phyloP scores from a whole-genome alignment of 1,284 basidiomycete species.

The Boletellus sp. region DNA sequence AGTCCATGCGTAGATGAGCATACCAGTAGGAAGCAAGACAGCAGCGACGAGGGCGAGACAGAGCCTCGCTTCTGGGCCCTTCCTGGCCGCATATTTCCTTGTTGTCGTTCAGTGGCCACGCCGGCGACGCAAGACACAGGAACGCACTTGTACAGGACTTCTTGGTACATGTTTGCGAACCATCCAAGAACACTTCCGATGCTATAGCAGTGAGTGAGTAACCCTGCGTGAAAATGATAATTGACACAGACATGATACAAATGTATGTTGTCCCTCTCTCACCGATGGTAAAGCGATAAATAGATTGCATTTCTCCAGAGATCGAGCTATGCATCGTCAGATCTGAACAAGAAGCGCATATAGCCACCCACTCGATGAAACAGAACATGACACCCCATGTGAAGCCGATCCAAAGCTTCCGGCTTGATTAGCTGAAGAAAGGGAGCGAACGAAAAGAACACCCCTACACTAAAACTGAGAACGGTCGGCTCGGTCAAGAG shows the following conservation, averaged over 20 bases:
- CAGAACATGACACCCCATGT: conserved; percentile 64
- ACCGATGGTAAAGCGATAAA: conserved; percentile 52
- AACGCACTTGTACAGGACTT: conserved; percentile 43
- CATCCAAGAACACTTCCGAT: conserved; percentile 29
- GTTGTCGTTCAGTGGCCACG: conserved; percentile 5
- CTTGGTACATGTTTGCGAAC: conserved; percentile 39
- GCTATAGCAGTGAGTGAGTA: conserved; percentile 15
- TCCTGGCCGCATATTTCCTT: conserved; percentile 35
- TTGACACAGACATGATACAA: conserved; percentile 41
- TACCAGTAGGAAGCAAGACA: conserved; percentile 48
- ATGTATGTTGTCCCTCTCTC: conserved; percentile 50
- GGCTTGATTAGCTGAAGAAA: conserved; percentile 3
- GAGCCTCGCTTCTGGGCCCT: conserved; percentile 63
- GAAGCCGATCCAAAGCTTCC: conserved; percentile 56
- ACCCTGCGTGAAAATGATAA: not conserved
- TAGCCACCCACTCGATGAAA: conserved; percentile 43
- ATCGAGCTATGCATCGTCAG: conserved; percentile 39
- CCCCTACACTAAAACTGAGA: conserved; percentile 47
- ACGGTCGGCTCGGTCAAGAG: conserved; percentile 62
- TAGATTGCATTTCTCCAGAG: conserved; percentile 44
- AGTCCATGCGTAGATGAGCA: conserved; percentile 52
- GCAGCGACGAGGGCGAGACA: conserved; percentile 56
- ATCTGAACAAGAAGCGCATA: not conserved
- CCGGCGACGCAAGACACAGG: conserved; percentile 5
- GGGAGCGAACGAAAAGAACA: not conserved